phyloP scores from a whole-genome alignment of 306 rosid genomes.

The Cicer pinnatifidum region DNA sequence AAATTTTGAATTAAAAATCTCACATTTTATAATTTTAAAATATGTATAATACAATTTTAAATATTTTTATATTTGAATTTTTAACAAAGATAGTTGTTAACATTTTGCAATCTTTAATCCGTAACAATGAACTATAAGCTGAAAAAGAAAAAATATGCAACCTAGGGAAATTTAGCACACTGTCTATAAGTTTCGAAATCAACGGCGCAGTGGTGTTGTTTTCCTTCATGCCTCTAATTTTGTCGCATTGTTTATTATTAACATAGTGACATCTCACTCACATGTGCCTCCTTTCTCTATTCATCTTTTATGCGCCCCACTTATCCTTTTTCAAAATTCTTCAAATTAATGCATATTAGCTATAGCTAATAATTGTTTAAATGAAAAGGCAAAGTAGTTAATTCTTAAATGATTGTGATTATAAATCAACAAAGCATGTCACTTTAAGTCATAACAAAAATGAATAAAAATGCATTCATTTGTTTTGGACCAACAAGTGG shows the following conservation, averaged over 20 bases:
- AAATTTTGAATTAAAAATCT: too few relatives aligned
- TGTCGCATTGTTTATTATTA: background rate
- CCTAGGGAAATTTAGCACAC: background rate
- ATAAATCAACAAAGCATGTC: too few relatives aligned
- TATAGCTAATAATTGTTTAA: too few relatives aligned
- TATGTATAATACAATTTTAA: too few relatives aligned
- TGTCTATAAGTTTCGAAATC: background rate
- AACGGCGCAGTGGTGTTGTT: background rate
- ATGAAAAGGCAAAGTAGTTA: too few relatives aligned
- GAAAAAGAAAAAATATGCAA: background rate
- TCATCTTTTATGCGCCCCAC: background rate
- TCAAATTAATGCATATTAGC: too few relatives aligned
- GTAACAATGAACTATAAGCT: too few relatives aligned
- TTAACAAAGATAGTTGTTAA: too few relatives aligned
- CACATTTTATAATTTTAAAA: too few relatives aligned
- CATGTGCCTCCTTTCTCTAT: background rate
- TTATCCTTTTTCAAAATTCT: background rate
- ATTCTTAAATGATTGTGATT: too few relatives aligned
- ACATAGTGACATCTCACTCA: background rate
- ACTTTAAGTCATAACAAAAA: background rate
- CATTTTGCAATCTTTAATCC: too few relatives aligned
- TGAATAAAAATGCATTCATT: constrained; percentile 4
- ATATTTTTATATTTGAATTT: too few relatives aligned
- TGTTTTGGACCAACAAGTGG: constrained; percentile 11
- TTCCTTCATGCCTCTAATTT: background rate